phyloP scores from a whole-genome alignment of 805 yeast species.

The Zygosaccharomyces siamensis region DNA sequence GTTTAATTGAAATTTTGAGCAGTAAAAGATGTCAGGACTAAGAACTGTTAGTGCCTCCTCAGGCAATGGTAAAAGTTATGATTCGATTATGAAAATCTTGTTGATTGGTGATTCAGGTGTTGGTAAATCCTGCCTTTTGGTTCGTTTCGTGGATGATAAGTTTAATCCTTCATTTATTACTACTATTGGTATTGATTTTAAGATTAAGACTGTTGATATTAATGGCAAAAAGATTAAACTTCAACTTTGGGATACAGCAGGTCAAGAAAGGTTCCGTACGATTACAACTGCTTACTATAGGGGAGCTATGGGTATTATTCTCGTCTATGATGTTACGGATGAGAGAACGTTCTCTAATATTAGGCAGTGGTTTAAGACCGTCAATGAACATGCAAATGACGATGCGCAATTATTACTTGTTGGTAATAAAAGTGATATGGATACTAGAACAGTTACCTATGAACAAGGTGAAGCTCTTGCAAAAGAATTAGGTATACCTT shows the following conservation, averaged over 20 bases:
- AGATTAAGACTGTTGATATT: conserved; percentile 90
- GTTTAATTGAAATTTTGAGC: neutral
- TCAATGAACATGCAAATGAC: conserved; percentile 92
- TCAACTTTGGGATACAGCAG: conserved; percentile 97
- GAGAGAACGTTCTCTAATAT: conserved; percentile 90
- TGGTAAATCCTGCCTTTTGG: conserved; percentile 82
- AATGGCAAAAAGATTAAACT: conserved; percentile 90
- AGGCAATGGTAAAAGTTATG: conserved; percentile 45
- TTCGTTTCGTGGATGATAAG: conserved; percentile 93
- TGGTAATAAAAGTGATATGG: conserved; percentile 94
- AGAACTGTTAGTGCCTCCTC: conserved; percentile 29
- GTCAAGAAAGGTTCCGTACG: conserved; percentile 94
- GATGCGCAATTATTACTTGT: conserved; percentile 92
- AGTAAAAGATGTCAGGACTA: conserved; percentile 27
- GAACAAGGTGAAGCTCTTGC: conserved; percentile 93
- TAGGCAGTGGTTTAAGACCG: conserved; percentile 92
- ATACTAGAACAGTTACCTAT: conserved; percentile 74
- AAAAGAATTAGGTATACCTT: conserved; percentile 78
- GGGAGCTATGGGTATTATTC: conserved; percentile 83
- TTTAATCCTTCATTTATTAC: conserved; percentile 96
- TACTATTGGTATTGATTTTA: conserved; percentile 97
- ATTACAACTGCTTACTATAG: conserved; percentile 90
- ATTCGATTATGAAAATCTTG: conserved; percentile 84
- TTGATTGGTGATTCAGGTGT: conserved; percentile 93
- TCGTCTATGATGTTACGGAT: conserved; percentile 81